Base-by-base conservation (phyloP, 345 rosid genomes). In the Acer saccharum region DNA sequence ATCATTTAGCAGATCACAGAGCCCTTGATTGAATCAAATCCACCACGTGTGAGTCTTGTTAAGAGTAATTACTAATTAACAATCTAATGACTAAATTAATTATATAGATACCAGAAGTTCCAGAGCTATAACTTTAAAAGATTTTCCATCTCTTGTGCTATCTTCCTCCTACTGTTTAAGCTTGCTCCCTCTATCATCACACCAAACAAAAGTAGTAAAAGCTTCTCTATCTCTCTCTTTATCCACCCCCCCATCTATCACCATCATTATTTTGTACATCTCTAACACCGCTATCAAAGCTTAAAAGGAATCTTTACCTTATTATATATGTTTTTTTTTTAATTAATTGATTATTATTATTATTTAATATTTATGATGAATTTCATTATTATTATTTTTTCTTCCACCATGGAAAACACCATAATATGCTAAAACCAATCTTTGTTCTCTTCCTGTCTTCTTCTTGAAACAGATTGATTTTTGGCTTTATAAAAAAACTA, bases 181-280 rank as follows among this genome's bases (percentile, higher is more conserved):
- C 65, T 65, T 20, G 71, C 39, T 57, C 23, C 55, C 54, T 55
- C 68, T 8, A 75, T 75, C 65, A 54, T 75, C 64, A 75, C 54
- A n/a, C 72, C 21, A 32, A 20, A 75, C 27, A 66, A 75, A 66
- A 75, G 52, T 66, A 27, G 64, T 55, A 3, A 65, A 52, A 54
- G 69, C 43, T 23, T 62, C 65, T 3, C 27, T 21, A 65, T 54
- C 18, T 68, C 61, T 68, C 61, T 64, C 55, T 69, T 70, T 76
- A 21, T 68, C n/a, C 62, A 18, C 66, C 61, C 41, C 41, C 72
- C 84, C 82, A 82, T 76, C 68, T 57, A 63, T 82, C 77, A 67
- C 77, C 83, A 84, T 86, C 88, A 90, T 85, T 88, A 79, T 77
- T 46, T 63, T 50, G 76, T 63, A 48, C 58, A 16, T 29, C 77